Percentiles rank a stretch among this genome's conserved stretches.
phyloP scores from a whole-genome alignment of 73 alveolate species.

The Paraurostyla sp. region DNA sequence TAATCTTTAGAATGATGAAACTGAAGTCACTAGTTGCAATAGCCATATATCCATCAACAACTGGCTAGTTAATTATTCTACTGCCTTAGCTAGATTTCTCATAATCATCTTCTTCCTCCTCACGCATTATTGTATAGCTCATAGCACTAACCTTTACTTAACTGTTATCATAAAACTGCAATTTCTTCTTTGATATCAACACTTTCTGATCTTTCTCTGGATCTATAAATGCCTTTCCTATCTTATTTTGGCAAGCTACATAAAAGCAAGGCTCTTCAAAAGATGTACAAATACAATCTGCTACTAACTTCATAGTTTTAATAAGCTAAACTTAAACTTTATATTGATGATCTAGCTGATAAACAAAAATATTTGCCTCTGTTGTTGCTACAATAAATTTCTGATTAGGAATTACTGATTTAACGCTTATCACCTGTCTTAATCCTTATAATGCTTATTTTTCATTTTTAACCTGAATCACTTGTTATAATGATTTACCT shows the following conservation, averaged over 20 bases:
- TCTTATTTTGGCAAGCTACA: not conserved
- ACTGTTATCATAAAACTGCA: not conserved
- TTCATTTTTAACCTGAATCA: not conserved
- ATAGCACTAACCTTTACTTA: conserved; percentile 35
- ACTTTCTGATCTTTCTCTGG: not conserved
- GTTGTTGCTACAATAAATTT: conserved; percentile 21
- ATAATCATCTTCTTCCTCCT: not conserved
- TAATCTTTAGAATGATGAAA: not conserved
- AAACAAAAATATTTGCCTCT: not conserved
- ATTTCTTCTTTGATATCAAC: not conserved
- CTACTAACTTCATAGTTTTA: conserved; percentile 17
- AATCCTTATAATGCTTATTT: not conserved
- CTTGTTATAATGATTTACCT: not conserved
- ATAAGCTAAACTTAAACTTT: conserved; percentile 16
- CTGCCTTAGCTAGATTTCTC: too few relatives aligned
- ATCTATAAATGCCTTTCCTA: conserved; percentile 40
- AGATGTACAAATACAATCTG: conserved; percentile 46
- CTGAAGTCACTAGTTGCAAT: conserved; percentile 28
- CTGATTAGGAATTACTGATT: conserved; percentile 20
- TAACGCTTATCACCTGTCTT: conserved; percentile 30
- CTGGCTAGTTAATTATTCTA: not conserved
- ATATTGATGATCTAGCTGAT: not conserved
- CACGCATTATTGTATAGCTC: conserved; percentile 30
- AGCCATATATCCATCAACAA: conserved; percentile 35
- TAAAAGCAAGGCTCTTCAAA: conserved; percentile 47